Percentiles rank a stretch among this genome's conserved stretches.
Conservation (phyloP, 2,329 filamentous ascomycete species). For the Colletotrichum musicola region DNA sequence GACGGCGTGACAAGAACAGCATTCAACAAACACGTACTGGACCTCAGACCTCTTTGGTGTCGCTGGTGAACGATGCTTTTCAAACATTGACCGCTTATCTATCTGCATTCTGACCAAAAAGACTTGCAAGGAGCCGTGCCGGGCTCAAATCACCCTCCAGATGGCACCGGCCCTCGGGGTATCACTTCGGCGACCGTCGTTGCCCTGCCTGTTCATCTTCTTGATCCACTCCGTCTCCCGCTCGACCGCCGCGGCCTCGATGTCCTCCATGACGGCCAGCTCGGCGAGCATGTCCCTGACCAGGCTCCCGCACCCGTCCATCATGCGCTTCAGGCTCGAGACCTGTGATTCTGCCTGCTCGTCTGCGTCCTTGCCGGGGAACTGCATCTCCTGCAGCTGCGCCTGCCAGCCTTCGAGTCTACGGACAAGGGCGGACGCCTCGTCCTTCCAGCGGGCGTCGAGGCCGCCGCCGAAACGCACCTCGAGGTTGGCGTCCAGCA, state of each 20-base stretch:
- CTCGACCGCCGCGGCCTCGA: conserved; percentile 68
- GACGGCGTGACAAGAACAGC: background rate
- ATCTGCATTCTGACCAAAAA: no score
- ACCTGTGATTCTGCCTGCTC: conserved; percentile 19
- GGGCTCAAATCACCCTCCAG: conserved; percentile 54
- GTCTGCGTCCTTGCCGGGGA: conserved; percentile 46
- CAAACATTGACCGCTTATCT: no score
- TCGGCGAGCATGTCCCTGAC: conserved; percentile 73
- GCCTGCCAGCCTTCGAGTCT: conserved; percentile 67
- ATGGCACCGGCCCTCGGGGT: conserved; percentile 59
- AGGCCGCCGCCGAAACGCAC: conserved; percentile 67
- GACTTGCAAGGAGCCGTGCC: background rate
- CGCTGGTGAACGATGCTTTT: background rate
- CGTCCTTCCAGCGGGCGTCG: conserved; percentile 69
- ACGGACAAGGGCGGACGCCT: conserved; percentile 64
- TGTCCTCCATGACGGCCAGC: conserved; percentile 70
- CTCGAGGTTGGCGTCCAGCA: conserved; percentile 51
- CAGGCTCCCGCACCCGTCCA: conserved; percentile 61
- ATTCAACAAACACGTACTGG: background rate
- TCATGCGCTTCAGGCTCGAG: conserved; percentile 60
- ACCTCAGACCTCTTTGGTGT: background rate
- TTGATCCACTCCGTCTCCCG: conserved; percentile 72
- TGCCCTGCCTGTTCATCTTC: conserved; percentile 61
- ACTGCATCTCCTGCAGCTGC: conserved; percentile 54
- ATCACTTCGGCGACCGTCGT: conserved; percentile 46